These are phyloP conservation scores for Ustilaginoidea virens DNA, from an alignment of 2,329 filamentous ascomycete genomes.

Conservation along the genomic window DNA sequence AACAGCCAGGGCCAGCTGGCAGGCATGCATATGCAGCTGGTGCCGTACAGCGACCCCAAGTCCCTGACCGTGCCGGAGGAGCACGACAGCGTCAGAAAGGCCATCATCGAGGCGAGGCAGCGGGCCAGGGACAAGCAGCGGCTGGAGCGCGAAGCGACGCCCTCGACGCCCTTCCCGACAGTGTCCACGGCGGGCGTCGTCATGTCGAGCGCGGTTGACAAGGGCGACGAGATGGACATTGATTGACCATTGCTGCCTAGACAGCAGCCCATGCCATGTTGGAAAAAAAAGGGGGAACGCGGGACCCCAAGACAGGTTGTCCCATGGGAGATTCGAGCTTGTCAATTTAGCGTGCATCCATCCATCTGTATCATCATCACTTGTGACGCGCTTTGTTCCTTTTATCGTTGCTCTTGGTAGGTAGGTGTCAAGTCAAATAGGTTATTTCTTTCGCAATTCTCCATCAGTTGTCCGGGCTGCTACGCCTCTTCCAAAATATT, in stretches of 20 bases:
- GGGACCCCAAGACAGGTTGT: no score
- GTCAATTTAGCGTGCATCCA: no score
- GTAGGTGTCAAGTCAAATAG: no score
- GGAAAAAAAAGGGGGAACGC: no score
- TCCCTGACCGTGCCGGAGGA: conserved; percentile 63
- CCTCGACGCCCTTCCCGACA: neutral
- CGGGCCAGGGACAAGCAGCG: conserved; percentile 46
- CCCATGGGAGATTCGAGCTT: no score
- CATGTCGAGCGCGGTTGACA: no score
- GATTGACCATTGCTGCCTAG: conserved; percentile 22
- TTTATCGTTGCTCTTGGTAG: no score
- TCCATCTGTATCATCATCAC: no score
- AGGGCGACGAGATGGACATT: conserved; percentile 53
- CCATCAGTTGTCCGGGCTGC: no score
- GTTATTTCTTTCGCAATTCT: no score
- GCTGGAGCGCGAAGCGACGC: conserved; percentile 17
- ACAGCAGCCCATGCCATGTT: neutral
- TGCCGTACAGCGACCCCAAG: conserved; percentile 69
- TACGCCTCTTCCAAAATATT: no score
- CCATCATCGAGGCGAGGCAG: conserved; percentile 65
- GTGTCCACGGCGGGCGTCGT: conserved; percentile 9
- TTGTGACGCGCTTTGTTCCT: no score
- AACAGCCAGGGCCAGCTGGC: conserved; percentile 38
- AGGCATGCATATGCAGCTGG: conserved; percentile 58
- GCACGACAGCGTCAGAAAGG: conserved; percentile 63